A percentile compares a stretch with the other conserved stretches of the same genome.
Evolutionary conservation across 2,329 filamentous ascomycete species (phyloP).

Genomic region (Aspergillus persii): DNA sequence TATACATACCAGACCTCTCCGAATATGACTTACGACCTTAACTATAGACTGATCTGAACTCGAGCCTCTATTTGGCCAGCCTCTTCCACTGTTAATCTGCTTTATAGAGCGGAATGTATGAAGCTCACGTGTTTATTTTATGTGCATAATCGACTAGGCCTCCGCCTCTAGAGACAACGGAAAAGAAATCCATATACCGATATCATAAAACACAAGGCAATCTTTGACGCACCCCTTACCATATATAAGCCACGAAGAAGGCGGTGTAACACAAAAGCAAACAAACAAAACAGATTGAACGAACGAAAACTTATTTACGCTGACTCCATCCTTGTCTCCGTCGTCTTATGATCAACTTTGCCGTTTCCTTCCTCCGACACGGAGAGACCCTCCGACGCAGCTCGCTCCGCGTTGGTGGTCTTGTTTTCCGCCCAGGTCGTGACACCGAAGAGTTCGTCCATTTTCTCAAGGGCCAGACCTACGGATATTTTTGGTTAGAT

Average conservation of each 20-base stretch:
- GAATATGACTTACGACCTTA: not conserved
- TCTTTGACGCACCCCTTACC: not conserved
- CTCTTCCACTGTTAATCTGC: not conserved
- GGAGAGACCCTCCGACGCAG: not conserved
- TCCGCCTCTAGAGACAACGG: not conserved
- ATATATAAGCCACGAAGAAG: not conserved
- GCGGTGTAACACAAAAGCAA: not conserved
- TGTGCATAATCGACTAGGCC: not conserved
- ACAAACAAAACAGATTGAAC: not conserved
- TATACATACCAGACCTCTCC: not conserved
- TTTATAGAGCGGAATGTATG: not conserved
- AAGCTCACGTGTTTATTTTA: not conserved
- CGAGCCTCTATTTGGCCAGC: not conserved
- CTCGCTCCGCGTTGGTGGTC: slow-evolving; percentile 19
- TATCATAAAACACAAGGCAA: not conserved
- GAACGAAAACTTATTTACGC: not conserved
- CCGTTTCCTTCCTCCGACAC: not conserved
- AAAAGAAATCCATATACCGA: not conserved
- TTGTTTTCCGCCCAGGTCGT: slow-evolving; percentile 43
- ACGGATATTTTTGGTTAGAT: not conserved
- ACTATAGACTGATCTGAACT: not conserved
- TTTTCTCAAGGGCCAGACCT: slow-evolving; percentile 58
- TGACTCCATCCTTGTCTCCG: slow-evolving; percentile 6
- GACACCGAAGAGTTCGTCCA: slow-evolving; percentile 66
- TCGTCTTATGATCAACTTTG: slow-evolving; percentile 3